phyloP scores from a whole-genome alignment of 768 basidiomycete genomes.

The Lepiota subincarnata region DNA sequence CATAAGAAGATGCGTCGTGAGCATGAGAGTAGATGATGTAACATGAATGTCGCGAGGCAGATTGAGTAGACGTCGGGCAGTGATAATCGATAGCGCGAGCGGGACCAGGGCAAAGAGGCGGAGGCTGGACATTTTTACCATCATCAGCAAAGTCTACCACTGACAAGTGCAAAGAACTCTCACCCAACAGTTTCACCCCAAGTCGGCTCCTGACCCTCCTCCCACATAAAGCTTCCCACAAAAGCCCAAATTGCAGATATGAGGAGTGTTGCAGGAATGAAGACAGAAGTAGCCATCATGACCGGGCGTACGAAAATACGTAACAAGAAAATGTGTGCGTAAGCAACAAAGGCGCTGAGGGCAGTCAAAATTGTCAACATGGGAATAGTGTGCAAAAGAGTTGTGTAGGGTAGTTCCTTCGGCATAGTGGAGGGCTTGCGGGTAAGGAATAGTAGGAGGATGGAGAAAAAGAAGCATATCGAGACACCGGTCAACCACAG shows the following conservation, averaged over 20 bases:
- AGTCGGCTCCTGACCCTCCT: slow-evolving; percentile 46
- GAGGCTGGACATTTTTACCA: slow-evolving; percentile 39
- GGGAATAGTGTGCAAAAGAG: slow-evolving; percentile 74
- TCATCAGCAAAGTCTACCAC: not conserved
- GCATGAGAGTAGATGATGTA: slow-evolving; percentile 51
- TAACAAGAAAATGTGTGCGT: slow-evolving; percentile 70
- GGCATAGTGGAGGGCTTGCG: slow-evolving; percentile 37
- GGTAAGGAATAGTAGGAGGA: slow-evolving; percentile 63
- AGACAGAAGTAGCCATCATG: slow-evolving; percentile 71
- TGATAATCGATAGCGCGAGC: slow-evolving; percentile 61
- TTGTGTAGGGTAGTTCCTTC: slow-evolving; percentile 54
- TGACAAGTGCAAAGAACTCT: slow-evolving; percentile 28
- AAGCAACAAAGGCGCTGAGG: slow-evolving; percentile 66
- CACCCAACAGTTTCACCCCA: slow-evolving; percentile 84
- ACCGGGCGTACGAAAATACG: slow-evolving; percentile 82
- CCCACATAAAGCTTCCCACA: slow-evolving; percentile 70
- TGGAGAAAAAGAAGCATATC: slow-evolving; percentile 56
- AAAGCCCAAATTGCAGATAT: slow-evolving; percentile 80
- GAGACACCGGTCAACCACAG: slow-evolving; percentile 59
- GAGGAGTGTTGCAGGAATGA: slow-evolving; percentile 70
- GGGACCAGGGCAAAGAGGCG: slow-evolving; percentile 78
- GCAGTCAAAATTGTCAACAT: slow-evolving; percentile 70
- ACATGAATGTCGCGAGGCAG: slow-evolving; percentile 70
- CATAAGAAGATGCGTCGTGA: slow-evolving; percentile 68
- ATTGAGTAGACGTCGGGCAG: slow-evolving; percentile 66